Percentiles rank a stretch among this genome's conserved stretches.
phyloP scores from a whole-genome alignment of 306 rosid genomes.

The Arachis stenosperma region DNA sequence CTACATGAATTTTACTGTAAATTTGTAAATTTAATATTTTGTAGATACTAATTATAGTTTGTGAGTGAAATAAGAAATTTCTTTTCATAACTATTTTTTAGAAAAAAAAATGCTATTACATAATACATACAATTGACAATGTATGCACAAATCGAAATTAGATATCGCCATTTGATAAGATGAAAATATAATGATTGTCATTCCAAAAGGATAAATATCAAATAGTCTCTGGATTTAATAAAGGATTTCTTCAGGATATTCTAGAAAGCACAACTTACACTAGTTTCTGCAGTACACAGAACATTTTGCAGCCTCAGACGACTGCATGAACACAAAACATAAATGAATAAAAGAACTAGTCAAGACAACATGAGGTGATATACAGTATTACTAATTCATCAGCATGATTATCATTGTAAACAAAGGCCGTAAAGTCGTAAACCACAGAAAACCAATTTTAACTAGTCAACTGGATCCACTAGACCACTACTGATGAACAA shows the following conservation, averaged over 20 bases:
- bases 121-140: not conserved
- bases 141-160: slow-evolving; percentile 5
- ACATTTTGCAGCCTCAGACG: slow-evolving; percentile 70
- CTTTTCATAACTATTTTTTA: not conserved
- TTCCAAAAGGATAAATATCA: slow-evolving; percentile 25
- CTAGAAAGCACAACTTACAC: slow-evolving; percentile 59
- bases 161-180: slow-evolving; percentile 19
- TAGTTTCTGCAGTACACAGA: slow-evolving; percentile 63
- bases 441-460: not conserved
- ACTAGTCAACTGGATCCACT: slow-evolving; percentile 25
- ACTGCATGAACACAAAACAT: slow-evolving; percentile 58
- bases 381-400: slow-evolving; percentile 11
- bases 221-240: slow-evolving; percentile 18
- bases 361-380: slow-evolving; percentile 28
- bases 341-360: slow-evolving; percentile 27
- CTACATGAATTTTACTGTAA: slow-evolving; percentile 14
- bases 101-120: no score
- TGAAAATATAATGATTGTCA: slow-evolving; percentile 27
- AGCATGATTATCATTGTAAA: slow-evolving; percentile 2
- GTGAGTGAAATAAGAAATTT: not conserved
- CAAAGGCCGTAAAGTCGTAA: not conserved
- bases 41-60: slow-evolving; percentile 10
- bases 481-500: slow-evolving; percentile 31
- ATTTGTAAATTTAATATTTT: slow-evolving; percentile 22
- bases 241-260: slow-evolving; percentile 25